These are phyloP conservation scores for Suillus ampliporus DNA, from an alignment of 768 basidiomycete genomes.

Conservation along the genomic window DNA sequence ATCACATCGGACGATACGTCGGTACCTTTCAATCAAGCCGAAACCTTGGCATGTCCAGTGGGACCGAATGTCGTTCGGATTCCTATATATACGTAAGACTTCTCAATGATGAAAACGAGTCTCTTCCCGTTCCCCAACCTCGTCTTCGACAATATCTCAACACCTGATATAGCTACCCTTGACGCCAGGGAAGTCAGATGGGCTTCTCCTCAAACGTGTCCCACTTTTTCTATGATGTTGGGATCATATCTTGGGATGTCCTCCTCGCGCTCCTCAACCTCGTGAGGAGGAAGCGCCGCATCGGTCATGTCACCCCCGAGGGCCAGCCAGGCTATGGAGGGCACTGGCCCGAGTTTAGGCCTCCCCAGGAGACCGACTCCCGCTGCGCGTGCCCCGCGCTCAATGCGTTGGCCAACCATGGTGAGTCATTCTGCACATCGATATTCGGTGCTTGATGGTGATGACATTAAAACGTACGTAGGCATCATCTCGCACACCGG, in stretches of 20 bases:
- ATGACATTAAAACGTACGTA: no score
- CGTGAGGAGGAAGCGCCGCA: slow-evolving; percentile 22
- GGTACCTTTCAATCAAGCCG: no score
- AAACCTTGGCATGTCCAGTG: no score
- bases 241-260: slow-evolving; percentile 58
- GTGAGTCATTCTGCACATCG: slow-evolving; percentile 42
- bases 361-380: slow-evolving; percentile 67
- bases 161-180: no score
- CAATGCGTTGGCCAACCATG: slow-evolving; percentile 84
- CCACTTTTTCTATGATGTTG: slow-evolving; percentile 13
- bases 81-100: no score
- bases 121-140: no score
- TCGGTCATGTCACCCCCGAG: slow-evolving; percentile 57
- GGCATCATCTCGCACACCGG: slow-evolving; percentile 63
- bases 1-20: no score
- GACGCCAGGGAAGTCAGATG: no score
- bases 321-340: slow-evolving; percentile 62
- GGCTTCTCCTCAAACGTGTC: no score
- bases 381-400: slow-evolving; percentile 73
- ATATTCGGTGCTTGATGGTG: slow-evolving; percentile 6
- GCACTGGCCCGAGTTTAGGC: slow-evolving; percentile 18
- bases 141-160: no score
- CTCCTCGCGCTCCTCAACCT: slow-evolving; percentile 18
- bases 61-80: no score
- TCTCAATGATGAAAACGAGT: no score